Base-by-base conservation (phyloP, 768 basidiomycete species). In the Dacryopinax primogenitus region DNA sequence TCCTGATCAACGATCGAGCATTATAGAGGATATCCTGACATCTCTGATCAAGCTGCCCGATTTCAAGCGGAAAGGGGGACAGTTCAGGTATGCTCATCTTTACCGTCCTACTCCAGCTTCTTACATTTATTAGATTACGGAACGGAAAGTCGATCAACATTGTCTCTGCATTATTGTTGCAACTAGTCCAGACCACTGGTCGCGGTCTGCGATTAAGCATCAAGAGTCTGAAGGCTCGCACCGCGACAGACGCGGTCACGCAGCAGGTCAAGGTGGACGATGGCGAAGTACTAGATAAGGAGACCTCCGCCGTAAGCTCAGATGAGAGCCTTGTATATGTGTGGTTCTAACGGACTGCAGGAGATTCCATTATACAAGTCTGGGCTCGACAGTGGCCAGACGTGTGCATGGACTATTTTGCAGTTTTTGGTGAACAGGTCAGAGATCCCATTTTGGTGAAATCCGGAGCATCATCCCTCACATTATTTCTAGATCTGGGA, bases 161-260 rank as follows among this genome's bases (percentile, higher is more conserved):
- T 1, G 88, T 94, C 13, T 94, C 92, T 1, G 95, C 95, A 0
- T 78, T 99, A 4, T 79, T 99, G 11, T 79, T 99, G 21, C 94
- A 98, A 69, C 86, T 99, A n/a, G 87, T 98, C 1, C 96, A 99
- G 72, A 95, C 92, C 0, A 94, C 92, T 2, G 86, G 91, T 0
- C 87, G 91, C 68, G 90, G 92, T 68, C 85, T 95, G n/a, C 81
- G 85, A 18, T 73, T 86, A 3, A 30, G 51, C 18, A 32, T 58
- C 26, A 58, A 58, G 80, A 77, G 67, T 81, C 90, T 36, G 66
- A 62, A 32, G 64, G 64, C 6, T 2, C 26, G 51, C 15, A 28
- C 11, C 12, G 62, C 28, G 9, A 62, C 33, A 11, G 35, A 11
- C 16, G 33, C 62, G 62, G 30, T 3, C 13, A 37, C 15, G 9